Evolutionary conservation across 2,329 filamentous ascomycete species (phyloP), one percentile per base, ranked within the genome.

Genomic region (Aaosphaeria arxii): DNA sequence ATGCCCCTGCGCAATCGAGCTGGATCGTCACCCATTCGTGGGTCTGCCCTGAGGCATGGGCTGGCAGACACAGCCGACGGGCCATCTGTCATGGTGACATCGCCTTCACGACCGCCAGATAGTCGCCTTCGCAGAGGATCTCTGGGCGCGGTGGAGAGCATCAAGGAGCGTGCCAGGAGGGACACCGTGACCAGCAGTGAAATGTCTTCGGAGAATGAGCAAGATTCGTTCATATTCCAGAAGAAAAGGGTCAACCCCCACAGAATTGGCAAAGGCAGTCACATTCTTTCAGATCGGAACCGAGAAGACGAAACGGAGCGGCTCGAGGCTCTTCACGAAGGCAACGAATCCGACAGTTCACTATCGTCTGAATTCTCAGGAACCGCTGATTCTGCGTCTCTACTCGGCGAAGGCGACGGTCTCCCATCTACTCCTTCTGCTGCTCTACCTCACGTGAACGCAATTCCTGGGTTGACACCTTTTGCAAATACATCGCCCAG

Each of bases 1-100:
- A 92, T 96, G 89, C 92, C 94, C 1, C 81, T 96, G 40, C 83
- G 91, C 30, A 85, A 84, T 56, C 85, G 92, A 47, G 89, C 91
- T 29, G 92, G 89, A 7, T 96, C 91, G 1, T 96, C 92, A 42
- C 92, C 92, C 4, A 85, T 88, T 35, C 67, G 57, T 24, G 65
- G 66, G 35, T 70, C 67, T 9, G 58, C 63, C 17, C 47, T 70
- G 33, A 85, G 89, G 56, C 82, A 80, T 11, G 85, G 84, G 11
- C 83, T 69, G 11, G 52, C 58, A 30, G 65, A 66, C 29, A 57
- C 80, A 50, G 70, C 78, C 40, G 84, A 86, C 38, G 66, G 70
- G 2, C 69, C 71, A 50, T 76, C 79, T 4, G 69, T 80, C n/a
- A 70, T 76, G 59, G 69, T 81, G 32, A 82, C 79, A 1, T 82